Percentiles rank a stretch among this genome's conserved stretches.
Conservation (phyloP, 2,329 filamentous ascomycete genomes). For the Aureobasidium sp. region DNA sequence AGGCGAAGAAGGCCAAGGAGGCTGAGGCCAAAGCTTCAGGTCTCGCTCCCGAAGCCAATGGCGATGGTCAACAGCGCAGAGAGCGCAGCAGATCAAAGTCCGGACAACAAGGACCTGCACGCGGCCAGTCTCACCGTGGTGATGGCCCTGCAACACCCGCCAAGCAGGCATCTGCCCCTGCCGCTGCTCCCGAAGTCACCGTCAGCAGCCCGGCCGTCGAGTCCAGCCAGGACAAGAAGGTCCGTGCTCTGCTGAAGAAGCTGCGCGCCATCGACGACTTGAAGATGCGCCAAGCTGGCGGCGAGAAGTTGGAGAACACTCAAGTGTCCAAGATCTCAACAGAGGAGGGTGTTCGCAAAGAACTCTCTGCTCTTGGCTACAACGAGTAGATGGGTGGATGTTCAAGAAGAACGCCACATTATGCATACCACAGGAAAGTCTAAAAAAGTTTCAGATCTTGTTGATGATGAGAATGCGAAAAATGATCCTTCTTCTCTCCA, state of each 20-base stretch:
- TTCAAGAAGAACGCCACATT: background rate
- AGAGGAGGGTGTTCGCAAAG: slow-evolving; percentile 74
- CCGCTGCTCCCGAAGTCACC: slow-evolving; percentile 41
- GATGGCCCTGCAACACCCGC: slow-evolving; percentile 6
- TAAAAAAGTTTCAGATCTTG: background rate
- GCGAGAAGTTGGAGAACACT: slow-evolving; percentile 96
- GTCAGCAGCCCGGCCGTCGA: slow-evolving; percentile 52
- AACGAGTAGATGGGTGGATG: slow-evolving; percentile 1
- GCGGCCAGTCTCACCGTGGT: slow-evolving; percentile 23
- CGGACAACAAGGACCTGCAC: slow-evolving; percentile 23
- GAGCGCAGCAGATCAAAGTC: slow-evolving; percentile 29
- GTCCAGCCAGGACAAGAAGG: slow-evolving; percentile 83
- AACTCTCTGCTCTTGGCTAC: slow-evolving; percentile 47
- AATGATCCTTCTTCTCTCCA: background rate
- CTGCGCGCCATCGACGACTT: slow-evolving; percentile 95
- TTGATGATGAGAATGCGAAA: background rate
- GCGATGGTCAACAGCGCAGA: slow-evolving; percentile 29
- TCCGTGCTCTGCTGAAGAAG: slow-evolving; percentile 91
- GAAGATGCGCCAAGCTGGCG: slow-evolving; percentile 89
- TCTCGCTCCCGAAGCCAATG: slow-evolving; percentile 41
- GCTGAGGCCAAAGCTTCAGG: slow-evolving; percentile 55
- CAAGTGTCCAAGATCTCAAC: slow-evolving; percentile 98
- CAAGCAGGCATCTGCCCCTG: slow-evolving; percentile 29
- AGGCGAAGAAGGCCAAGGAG: slow-evolving; percentile 85
- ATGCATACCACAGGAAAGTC: background rate